A percentile compares a stretch with the other conserved stretches of the same genome.
Conservation (phyloP, 176 grass and related monocot genomes). For the Carex kokanica region DNA sequence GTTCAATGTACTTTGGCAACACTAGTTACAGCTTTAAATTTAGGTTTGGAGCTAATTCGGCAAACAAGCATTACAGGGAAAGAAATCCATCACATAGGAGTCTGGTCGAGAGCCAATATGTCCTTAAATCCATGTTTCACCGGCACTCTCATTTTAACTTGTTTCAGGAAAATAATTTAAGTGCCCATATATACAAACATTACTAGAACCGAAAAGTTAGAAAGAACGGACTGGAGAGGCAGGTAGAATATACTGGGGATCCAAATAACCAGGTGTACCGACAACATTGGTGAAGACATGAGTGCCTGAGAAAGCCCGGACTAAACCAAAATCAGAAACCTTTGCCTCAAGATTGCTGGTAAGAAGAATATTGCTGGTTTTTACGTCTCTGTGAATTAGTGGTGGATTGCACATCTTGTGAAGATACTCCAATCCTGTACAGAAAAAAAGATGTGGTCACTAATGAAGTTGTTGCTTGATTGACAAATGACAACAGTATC, state of each 20-base stretch:
- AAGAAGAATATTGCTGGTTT: conserved; percentile 31
- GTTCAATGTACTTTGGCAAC: neutral
- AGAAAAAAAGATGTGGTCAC: neutral
- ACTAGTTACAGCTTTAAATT: neutral
- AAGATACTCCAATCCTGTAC: conserved; percentile 32
- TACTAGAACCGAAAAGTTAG: neutral
- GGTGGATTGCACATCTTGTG: conserved; percentile 31
- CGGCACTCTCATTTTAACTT: too few relatives aligned
- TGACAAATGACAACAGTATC: neutral
- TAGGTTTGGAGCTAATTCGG: neutral
- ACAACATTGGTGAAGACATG: conserved; percentile 28
- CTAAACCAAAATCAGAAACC: conserved; percentile 35
- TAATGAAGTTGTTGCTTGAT: neutral
- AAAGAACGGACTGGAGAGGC: neutral
- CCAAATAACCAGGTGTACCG: conserved; percentile 45
- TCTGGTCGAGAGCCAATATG: neutral
- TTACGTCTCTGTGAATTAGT: conserved; percentile 32
- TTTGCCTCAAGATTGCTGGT: conserved; percentile 19
- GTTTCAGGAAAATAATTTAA: too few relatives aligned
- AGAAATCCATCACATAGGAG: neutral
- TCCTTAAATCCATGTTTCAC: neutral
- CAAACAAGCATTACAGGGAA: neutral
- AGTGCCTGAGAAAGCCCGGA: neutral
- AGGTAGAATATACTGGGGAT: conserved; percentile 40
- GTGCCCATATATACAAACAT: too few relatives aligned